Percentiles rank a stretch among this genome's conserved stretches.
phyloP scores from a whole-genome alignment of 495 filamentous ascomycete species.

The Penicillium desertorum region DNA sequence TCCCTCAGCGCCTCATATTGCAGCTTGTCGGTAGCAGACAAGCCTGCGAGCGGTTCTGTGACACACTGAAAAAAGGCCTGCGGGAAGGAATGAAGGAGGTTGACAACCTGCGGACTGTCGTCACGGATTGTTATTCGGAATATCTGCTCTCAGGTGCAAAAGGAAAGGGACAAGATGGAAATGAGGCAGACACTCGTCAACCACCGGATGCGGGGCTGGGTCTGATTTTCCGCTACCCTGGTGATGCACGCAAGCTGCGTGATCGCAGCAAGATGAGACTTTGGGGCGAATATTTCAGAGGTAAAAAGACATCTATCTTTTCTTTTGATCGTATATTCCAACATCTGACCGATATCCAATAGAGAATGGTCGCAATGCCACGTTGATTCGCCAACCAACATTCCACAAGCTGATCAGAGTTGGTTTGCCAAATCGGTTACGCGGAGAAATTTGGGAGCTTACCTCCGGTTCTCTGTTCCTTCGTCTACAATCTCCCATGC shows the following conservation, averaged over 20 bases:
- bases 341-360: conserved; percentile 11
- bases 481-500: conserved; percentile 77
- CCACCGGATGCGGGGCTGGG: conserved; percentile 91
- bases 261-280: conserved; percentile 96
- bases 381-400: conserved; percentile 88
- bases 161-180: conserved; percentile 32
- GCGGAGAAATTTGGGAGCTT: conserved; percentile 95
- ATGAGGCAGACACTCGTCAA: conserved; percentile 52
- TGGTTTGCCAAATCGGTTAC: conserved; percentile 86
- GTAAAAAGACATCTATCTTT: conserved; percentile 34
- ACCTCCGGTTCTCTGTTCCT: conserved; percentile 87
- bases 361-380: conserved; percentile 94
- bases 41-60: conserved; percentile 92
- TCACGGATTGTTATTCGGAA: conserved; percentile 87
- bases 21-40: conserved; percentile 85
- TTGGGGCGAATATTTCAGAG: conserved; percentile 92
- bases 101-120: conserved; percentile 72
- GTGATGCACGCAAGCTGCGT: conserved; percentile 90
- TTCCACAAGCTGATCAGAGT: conserved; percentile 97
- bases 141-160: conserved; percentile 67
- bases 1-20: conserved; percentile 80
- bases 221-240: conserved; percentile 91
- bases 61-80: conserved; percentile 86
- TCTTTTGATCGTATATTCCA: background rate
- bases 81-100: conserved; percentile 83